Evolutionary conservation across 2,329 filamentous ascomycete species (phyloP), one percentile per base, ranked within the genome.

Genomic region (Penicillium verrucosum): DNA sequence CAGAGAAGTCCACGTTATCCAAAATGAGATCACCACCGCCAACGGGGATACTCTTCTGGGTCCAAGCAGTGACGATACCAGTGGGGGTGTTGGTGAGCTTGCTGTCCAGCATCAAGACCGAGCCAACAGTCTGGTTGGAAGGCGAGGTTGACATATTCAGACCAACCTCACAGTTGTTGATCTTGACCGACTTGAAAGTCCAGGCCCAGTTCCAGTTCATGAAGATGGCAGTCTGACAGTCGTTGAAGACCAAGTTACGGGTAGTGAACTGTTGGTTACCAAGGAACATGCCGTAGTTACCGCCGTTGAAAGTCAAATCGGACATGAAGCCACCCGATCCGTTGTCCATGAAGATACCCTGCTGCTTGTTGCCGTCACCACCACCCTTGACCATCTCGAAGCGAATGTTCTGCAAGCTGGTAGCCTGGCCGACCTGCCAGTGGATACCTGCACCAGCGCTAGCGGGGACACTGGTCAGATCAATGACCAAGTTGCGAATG

Each of bases 131-230:
- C 77, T 94, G 89, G 65, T 80, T 77, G 32, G 78, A 72, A 27
- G 80, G 83, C 47, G 85, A 82, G 64, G 82, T 84, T 51, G 87
- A 84, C 85, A 96, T 90, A 75, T 95, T 89, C 60, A 95, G 78
- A 54, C 89, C 91, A 38, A 92, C 76, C n/a, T 79, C 77, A 70
- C 88, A 90, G 70, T 88, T 85, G 72, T 90, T 86, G 75, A 95
- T 89, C 44, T 77, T 82, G 37, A 95, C 65, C 36, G 84, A 88
- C 71, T 93, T 90, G 75, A 94, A 85, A 43, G 87, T 85, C 88
- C 89, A 95, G 18, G 86, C 80, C 91, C 91, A 96, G 78, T 93
- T 90, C 91, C 91, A 96, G 80, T 92, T 92, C 86, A 94, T 89
- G 77, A 84, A 90, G 61, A 96, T 85, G 60, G 89, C 91, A 2